Evolutionary conservation across 2,329 filamentous ascomycete species (phyloP), one percentile per base, ranked within the genome.

Genomic region (Pyrenochaeta sp.): DNA sequence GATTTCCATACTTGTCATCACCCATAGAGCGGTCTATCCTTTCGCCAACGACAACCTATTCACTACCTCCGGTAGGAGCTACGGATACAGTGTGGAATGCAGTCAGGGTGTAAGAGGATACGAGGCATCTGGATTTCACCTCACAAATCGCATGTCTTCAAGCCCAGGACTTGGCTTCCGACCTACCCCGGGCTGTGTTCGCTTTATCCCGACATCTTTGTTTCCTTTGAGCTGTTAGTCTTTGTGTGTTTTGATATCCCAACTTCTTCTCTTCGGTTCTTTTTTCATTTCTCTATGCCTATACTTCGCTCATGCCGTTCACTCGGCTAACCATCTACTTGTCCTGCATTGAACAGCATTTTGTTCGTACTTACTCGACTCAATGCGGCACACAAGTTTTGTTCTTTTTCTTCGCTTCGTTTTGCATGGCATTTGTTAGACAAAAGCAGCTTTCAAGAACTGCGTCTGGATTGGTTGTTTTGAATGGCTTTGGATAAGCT

Each of bases 171-270:
- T n/a, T n/a, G n/a, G n/a, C n/a, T n/a, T n/a, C n/a, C n/a, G n/a
- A n/a, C n/a, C n/a, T n/a, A n/a, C n/a, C n/a, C n/a, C n/a, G n/a
- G n/a, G n/a, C n/a, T n/a, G n/a, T n/a, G n/a, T n/a, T n/a, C n/a
- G n/a, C n/a, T n/a, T n/a, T n/a, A n/a, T n/a, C n/a, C n/a, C n/a
- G n/a, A n/a, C n/a, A 39, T 45, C 31, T n/a, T 31, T 32, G 23
- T 41, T 17, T 45, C 29, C 27, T 43, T 32, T 15, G 21, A 23
- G 35, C 32, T 41, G 30, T 30, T 48, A 30, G 2, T 42, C 9
- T 17, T 49, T 10, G 4, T 35, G 11, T 45, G 29, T 41, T 50
- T 45, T 45, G 51, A 54, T 54, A 54, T 50, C 46, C 46, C 30
- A 41, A 32, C 33, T 17, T 27, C n/a, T n/a, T n/a, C n/a, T 41